Conservation (phyloP, 2,329 filamentous ascomycete genomes). For the Sodiomyces alkalinus region DNA sequence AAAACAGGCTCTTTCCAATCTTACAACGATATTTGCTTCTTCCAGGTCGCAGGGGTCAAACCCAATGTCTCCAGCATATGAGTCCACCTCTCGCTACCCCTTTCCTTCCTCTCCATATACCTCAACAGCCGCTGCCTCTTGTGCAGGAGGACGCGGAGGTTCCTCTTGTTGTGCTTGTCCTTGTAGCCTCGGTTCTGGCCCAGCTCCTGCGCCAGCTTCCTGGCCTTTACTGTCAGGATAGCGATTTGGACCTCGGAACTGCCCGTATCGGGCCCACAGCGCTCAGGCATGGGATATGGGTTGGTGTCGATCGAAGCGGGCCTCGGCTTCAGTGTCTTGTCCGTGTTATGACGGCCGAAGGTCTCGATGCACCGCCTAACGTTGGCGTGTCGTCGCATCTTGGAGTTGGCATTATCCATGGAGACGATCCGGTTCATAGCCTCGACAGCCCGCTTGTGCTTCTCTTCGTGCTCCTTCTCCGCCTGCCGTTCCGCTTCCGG, state of each 20-base stretch:
- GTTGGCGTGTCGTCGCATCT: slow-evolving; percentile 69
- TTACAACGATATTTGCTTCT: slow-evolving; percentile 71
- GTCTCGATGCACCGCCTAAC: slow-evolving; percentile 70
- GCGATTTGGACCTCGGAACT: slow-evolving; percentile 96
- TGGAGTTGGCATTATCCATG: slow-evolving; percentile 60
- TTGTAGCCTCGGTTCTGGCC: slow-evolving; percentile 53
- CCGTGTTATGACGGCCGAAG: slow-evolving; percentile 86
- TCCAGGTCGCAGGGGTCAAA: slow-evolving; percentile 76
- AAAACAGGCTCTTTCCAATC: slow-evolving; percentile 11
- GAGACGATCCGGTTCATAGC: slow-evolving; percentile 69
- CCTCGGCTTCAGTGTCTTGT: slow-evolving; percentile 50
- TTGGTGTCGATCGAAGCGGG: slow-evolving; percentile 28
- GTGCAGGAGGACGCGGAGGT: slow-evolving; percentile 73
- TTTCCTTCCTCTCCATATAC: slow-evolving; percentile 80
- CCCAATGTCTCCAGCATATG: slow-evolving; percentile 74
- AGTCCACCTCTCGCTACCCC: slow-evolving; percentile 80
- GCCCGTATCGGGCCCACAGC: slow-evolving; percentile 84
- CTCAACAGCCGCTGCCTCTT: slow-evolving; percentile 73
- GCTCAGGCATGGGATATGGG: slow-evolving; percentile 27
- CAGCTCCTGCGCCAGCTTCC: slow-evolving; percentile 59
- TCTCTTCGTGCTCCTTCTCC: slow-evolving; percentile 29
- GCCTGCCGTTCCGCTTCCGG: slow-evolving; percentile 19
- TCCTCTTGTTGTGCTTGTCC: slow-evolving; percentile 91
- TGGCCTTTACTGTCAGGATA: slow-evolving; percentile 88
- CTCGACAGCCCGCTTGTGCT: slow-evolving; percentile 53